Percentiles rank a stretch among this genome's conserved stretches.
These are phyloP conservation scores for Amanita rubescens DNA, from an alignment of 768 basidiomycete genomes.

Conservation along the genomic window DNA sequence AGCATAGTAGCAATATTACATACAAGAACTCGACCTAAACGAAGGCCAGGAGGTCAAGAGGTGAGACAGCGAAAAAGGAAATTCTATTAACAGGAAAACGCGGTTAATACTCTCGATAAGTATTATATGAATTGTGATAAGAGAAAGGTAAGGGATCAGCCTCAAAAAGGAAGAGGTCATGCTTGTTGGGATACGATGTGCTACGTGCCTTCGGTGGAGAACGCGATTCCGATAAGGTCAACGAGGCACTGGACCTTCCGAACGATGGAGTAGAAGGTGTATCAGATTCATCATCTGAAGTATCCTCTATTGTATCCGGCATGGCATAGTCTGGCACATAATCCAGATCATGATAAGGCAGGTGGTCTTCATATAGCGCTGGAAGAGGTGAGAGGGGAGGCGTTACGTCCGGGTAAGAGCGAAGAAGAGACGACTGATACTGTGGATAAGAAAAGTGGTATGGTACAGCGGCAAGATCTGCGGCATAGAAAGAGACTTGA, in stretches of 20 bases:
- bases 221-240: slow-evolving; percentile 44
- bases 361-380: slow-evolving; percentile 42
- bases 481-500: slow-evolving; percentile 39
- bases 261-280: slow-evolving; percentile 54
- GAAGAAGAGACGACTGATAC: slow-evolving; percentile 48
- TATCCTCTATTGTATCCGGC: slow-evolving; percentile 70
- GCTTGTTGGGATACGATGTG: slow-evolving; percentile 49
- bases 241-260: slow-evolving; percentile 48
- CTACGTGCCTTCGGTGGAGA: slow-evolving; percentile 45
- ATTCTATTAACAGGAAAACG: slow-evolving; percentile 20
- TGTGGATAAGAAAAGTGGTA: slow-evolving; percentile 60
- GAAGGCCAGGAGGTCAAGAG: slow-evolving; percentile 4
- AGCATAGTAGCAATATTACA: not conserved
- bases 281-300: slow-evolving; percentile 82
- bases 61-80: slow-evolving; percentile 15
- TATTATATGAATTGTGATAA: slow-evolving; percentile 42
- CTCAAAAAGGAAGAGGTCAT: slow-evolving; percentile 59
- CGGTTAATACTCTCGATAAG: slow-evolving; percentile 60
- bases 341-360: slow-evolving; percentile 57
- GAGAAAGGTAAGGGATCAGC: slow-evolving; percentile 68
- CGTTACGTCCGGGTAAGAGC: slow-evolving; percentile 39
- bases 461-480: slow-evolving; percentile 36
- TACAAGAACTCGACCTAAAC: slow-evolving; percentile 3
- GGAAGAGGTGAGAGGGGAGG: slow-evolving; percentile 40
- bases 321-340: slow-evolving; percentile 64